phyloP scores from a whole-genome alignment of 768 basidiomycete species.

The Mycena venus region DNA sequence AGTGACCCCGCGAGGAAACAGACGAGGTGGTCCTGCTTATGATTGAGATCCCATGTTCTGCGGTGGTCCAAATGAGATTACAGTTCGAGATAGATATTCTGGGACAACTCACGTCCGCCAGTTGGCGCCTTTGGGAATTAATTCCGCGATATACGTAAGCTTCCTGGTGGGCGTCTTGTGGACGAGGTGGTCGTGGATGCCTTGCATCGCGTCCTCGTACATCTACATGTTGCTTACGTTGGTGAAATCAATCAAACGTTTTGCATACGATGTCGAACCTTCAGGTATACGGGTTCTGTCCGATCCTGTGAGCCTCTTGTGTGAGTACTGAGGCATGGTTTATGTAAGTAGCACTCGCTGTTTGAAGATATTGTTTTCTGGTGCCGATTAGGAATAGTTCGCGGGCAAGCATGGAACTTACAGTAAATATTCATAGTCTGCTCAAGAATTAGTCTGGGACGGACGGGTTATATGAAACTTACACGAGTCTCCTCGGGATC shows the following conservation, averaged over 20 bases:
- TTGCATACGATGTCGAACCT: no score
- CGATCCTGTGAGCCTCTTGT: conserved; percentile 53
- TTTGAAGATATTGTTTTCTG: conserved; percentile 75
- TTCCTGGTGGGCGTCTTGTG: conserved; percentile 60
- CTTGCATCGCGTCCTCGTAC: conserved; percentile 80
- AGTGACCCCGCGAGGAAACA: conserved; percentile 86
- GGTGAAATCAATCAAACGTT: neutral
- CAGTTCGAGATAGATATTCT: conserved; percentile 46
- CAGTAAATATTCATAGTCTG: conserved; percentile 79
- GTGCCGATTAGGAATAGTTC: neutral
- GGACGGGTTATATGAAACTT: neutral
- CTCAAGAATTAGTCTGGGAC: neutral
- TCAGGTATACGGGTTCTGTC: conserved; percentile 72
- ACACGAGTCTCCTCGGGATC: conserved; percentile 82
- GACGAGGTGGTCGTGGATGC: conserved; percentile 73
- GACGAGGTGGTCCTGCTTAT: conserved; percentile 87
- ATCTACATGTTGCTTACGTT: no score
- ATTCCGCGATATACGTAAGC: conserved; percentile 76
- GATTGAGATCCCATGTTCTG: conserved; percentile 68
- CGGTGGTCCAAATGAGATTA: neutral
- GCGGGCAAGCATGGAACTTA: conserved; percentile 44
- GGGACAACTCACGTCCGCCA: conserved; percentile 34
- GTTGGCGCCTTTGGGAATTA: conserved; percentile 57
- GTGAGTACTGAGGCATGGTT: neutral
- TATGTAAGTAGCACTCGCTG: conserved; percentile 53